Base-by-base conservation (phyloP, 495 filamentous ascomycete genomes). In the Elaphomyces granulatus region DNA sequence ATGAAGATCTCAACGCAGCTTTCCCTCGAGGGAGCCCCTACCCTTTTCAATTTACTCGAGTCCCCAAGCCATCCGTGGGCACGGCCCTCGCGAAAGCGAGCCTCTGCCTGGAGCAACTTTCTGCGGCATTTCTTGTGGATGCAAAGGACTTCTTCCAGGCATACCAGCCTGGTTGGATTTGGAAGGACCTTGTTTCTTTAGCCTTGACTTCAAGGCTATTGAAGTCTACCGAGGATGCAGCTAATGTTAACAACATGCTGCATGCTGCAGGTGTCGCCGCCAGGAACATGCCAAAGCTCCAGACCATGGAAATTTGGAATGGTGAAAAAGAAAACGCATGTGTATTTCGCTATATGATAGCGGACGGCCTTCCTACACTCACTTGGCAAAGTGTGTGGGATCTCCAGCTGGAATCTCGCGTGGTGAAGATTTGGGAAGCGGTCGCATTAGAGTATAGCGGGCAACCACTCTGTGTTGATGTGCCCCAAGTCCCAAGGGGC, bases 301-400 rank as follows among this genome's bases (percentile, higher is more conserved):
- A 56, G 47, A 62, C 41, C 45, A 60, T 64, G 58, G 56, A 56
- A 35, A 55, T 62, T 45, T 63, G 59, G 55, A 63, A 58, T 40
- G 59, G 55, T 44, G 31, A 43, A 51, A 49, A 52, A 45, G 53
- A 53, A 32, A 45, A 55, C 38, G 55, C 58, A 39, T 43, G 45
- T 37, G 46, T 57, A 42, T 63, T 63, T 47, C 45, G 47, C 42
- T 59, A 59, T 45, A 50, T 59, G 47, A 15, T 17, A 15, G 42
- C 45, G 43, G 44, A 35, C 37, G 36, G 36, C 37, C 44, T 37
- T 43, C 53, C 55, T 45, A 46, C 42, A 37, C 46, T 59, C 30
- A 55, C 47, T 40, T 58, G 53, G 59, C 52, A 50, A 56, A 48
- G 46, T 45, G 60, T 58, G 38, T 58, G 58, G 55, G 45, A 55